Base-by-base conservation (phyloP, 371 early-diverging fungal species). In the Smittium culicis region DNA sequence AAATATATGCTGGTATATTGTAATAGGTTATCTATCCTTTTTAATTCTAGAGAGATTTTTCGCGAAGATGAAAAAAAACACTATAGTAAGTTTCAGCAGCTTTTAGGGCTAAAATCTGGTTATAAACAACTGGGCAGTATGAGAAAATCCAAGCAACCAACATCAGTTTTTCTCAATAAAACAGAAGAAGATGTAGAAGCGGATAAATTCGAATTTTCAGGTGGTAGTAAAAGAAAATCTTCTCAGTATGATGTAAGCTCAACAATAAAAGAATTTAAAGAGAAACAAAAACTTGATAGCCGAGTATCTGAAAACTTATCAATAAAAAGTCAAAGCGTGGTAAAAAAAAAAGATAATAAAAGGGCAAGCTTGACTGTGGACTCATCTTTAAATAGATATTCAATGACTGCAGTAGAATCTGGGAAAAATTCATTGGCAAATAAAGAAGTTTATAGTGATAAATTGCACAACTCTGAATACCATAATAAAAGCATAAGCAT, bases 11-110 rank as follows among this genome's bases (percentile, higher is more conserved):
- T 62, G 30, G 33, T 30, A 16, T 62, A 62, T 62, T 62, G 62
- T 25, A 32, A 14, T 27, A 16, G 62, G 11, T 29, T 62, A 20
- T 62, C 62, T 11, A 32, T 62, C 20, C 17, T 64, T 3, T 64
- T 64, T 28, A 64, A 35, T 29, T 27, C 54, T 35, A 34, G 65
- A 20, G 35, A 32, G 28, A 35, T 64, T 5, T 64, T 64, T 28
- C 33, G 28, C 25, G 29, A 64, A 20, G 54, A 64, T 25, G 33
- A 62, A 34, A 35, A 25, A 14, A 14, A 30, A 14, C 33, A 62
- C 25, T 62, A 28, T 11, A 30, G 35, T 24, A 62, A 62, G 30
- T 14, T 62, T 32, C 29, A 62, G 3, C 33, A 34, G 24, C 20
- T 34, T 5, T 31, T 34, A 3, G 35, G 35, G 24, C 20, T 20